These are phyloP conservation scores for Aspergillus affinis DNA, from an alignment of 495 filamentous ascomycete genomes.

Conservation along the genomic window DNA sequence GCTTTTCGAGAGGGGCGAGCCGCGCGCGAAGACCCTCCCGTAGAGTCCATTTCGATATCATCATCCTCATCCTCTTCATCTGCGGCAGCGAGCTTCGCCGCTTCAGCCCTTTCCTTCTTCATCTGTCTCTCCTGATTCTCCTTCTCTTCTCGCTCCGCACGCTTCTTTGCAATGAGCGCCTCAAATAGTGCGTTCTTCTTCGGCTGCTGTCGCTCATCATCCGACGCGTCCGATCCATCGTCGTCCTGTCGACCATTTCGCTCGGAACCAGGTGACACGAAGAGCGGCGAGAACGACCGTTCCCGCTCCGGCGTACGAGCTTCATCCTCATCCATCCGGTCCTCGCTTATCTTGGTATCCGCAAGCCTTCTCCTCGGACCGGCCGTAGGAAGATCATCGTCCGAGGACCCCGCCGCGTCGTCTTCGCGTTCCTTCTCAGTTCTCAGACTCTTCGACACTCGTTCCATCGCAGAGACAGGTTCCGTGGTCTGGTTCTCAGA, in stretches of 20 bases:
- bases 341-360: constrained; percentile 12
- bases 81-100: constrained; percentile 34
- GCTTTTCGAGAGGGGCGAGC: constrained; percentile 77
- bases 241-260: constrained; percentile 10
- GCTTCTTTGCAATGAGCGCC: constrained; percentile 69
- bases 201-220: constrained; percentile 48
- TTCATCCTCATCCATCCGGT: constrained; percentile 10
- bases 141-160: constrained; percentile 63
- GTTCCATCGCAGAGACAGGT: constrained; percentile 36
- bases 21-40: constrained; percentile 60
- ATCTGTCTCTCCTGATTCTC: constrained; percentile 60
- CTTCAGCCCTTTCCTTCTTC: constrained; percentile 41
- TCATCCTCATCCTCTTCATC: constrained; percentile 48
- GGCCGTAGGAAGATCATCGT: constrained; percentile 41
- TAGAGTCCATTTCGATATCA: constrained; percentile 45
- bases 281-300: constrained; percentile 41
- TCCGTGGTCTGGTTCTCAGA: constrained; percentile 19
- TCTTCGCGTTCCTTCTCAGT: constrained; percentile 17
- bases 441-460: constrained; percentile 31
- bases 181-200: constrained; percentile 58
- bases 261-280: constrained; percentile 35
- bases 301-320: constrained; percentile 19
- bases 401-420: constrained; percentile 19
- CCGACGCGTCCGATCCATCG: constrained; percentile 19
- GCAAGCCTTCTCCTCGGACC: constrained; percentile 31